Base-by-base conservation (phyloP, 2,329 filamentous ascomycete species). In the Gliomastix tumulicola region DNA sequence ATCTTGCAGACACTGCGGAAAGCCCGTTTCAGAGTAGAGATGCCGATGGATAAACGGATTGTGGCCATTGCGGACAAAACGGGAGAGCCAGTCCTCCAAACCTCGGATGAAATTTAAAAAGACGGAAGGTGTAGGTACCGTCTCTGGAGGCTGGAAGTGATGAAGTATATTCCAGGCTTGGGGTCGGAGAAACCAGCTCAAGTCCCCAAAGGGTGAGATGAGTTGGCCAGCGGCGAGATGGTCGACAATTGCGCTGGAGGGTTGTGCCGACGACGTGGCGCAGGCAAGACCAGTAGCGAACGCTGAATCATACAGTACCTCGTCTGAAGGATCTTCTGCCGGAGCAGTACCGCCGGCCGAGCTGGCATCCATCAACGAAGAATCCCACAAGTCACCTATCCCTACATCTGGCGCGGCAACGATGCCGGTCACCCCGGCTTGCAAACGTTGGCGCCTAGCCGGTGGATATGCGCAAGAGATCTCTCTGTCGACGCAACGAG, bases 401-500 rank as follows among this genome's bases (percentile, higher is more conserved):
- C n/a, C n/a, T n/a, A n/a, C n/a, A n/a, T n/a, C n/a, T n/a, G n/a
- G n/a, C n/a, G n/a, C n/a, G n/a, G n/a, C n/a, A n/a, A n/a, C n/a
- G n/a, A n/a, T n/a, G 10, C 16, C 10, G 30, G 16, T 9, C 30
- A 31, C 9, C 11, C 30, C 16, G 30, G 10, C 11, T 11, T 31
- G 11, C 30, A 15, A 31, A 9, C 30, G 30, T 15, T 31, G 11
- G 11, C 10, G 30, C 30, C n/a, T n/a, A n/a, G 16, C 11, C 30
- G 9, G 10, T 9, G 30, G 30, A 17, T 31, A 31, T 31, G 16
- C 30, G 30, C 30, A 31, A 9, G 10, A 8, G 16, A 15, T 33
- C 19, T 11, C 12, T 18, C 36, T 32, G 21, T 33, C 23, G n/a
- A 32, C 23, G 30, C 36, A 38, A 13, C 36, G 36, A 33, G 28